Evolutionary conservation across 2,329 filamentous ascomycete genomes (phyloP).

Genomic region (Fusarium sp.): DNA sequence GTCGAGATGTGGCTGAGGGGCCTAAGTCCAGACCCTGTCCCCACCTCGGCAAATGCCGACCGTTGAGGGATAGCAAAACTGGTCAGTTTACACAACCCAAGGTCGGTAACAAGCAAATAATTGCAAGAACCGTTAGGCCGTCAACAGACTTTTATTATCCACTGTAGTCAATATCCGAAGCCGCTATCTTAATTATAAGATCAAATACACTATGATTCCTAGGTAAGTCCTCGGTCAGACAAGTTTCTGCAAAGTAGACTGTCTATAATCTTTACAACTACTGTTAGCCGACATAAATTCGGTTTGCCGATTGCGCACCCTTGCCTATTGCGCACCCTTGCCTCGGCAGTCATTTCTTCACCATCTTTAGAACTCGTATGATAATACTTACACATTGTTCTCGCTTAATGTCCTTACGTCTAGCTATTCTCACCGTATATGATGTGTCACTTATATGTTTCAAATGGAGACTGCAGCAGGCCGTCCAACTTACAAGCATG

Average conservation of each 20-base stretch:
- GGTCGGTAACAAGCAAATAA: no score
- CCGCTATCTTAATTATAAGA: neutral
- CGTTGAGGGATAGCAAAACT: conserved; percentile 20
- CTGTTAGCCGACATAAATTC: neutral
- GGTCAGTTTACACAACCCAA: neutral
- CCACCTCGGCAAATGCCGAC: conserved; percentile 36
- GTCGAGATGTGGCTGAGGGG: conserved; percentile 31
- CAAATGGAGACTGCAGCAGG: neutral
- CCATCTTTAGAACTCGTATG: neutral
- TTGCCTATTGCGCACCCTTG: neutral
- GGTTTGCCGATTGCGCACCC: neutral
- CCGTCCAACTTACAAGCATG: neutral
- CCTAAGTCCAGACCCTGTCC: conserved; percentile 33
- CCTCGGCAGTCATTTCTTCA: conserved; percentile 6
- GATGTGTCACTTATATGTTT: neutral
- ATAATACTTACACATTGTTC: neutral
- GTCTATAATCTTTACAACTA: neutral
- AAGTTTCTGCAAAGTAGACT: neutral
- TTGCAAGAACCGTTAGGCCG: neutral
- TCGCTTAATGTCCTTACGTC: neutral
- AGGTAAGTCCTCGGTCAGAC: neutral
- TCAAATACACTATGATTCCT: neutral
- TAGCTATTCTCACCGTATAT: neutral
- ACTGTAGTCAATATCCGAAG: neutral
- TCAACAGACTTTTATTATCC: neutral